Conservation (phyloP, 1,139 yeast species). For the Williopsis jadinii region DNA sequence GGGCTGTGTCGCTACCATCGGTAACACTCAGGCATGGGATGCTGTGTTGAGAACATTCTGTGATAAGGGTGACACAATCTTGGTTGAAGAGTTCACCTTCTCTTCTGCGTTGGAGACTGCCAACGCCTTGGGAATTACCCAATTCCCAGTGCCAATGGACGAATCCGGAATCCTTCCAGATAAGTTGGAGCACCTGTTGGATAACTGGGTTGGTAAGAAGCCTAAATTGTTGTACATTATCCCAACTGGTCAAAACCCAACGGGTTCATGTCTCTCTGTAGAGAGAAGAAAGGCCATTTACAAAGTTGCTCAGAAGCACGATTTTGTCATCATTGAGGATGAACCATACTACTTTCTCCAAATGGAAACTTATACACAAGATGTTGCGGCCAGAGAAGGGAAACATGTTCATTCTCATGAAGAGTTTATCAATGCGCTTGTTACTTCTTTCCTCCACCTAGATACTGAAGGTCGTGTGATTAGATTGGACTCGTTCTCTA, state of each 20-base stretch:
- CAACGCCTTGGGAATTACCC: slow-evolving; percentile 55
- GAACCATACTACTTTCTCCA: slow-evolving; percentile 94
- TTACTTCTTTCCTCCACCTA: slow-evolving; percentile 64
- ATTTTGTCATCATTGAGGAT: slow-evolving; percentile 77
- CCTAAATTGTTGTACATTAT: slow-evolving; percentile 82
- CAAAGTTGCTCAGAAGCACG: slow-evolving; percentile 68
- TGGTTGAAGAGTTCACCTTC: slow-evolving; percentile 77
- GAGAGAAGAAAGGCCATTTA: slow-evolving; percentile 73
- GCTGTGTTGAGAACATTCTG: slow-evolving; percentile 72
- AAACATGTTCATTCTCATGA: slow-evolving; percentile 34
- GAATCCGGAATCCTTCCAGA: slow-evolving; percentile 73
- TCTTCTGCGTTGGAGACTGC: slow-evolving; percentile 81
- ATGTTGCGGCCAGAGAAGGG: slow-evolving; percentile 18
- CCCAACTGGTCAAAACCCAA: slow-evolving; percentile 93
- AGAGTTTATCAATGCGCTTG: slow-evolving; percentile 57
- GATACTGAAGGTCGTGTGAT: slow-evolving; percentile 85
- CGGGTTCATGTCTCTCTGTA: slow-evolving; percentile 69
- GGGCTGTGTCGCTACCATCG: slow-evolving; percentile 54
- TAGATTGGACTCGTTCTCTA: slow-evolving; percentile 82
- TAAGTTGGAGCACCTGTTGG: slow-evolving; percentile 53
- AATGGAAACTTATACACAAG: slow-evolving; percentile 59
- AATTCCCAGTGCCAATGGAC: slow-evolving; percentile 75
- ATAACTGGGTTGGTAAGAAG: slow-evolving; percentile 59
- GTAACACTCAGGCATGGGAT: slow-evolving; percentile 90
- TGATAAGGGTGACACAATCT: slow-evolving; percentile 66